Conservation (phyloP, 2,329 filamentous ascomycete species). For the Cordyceps javanica region DNA sequence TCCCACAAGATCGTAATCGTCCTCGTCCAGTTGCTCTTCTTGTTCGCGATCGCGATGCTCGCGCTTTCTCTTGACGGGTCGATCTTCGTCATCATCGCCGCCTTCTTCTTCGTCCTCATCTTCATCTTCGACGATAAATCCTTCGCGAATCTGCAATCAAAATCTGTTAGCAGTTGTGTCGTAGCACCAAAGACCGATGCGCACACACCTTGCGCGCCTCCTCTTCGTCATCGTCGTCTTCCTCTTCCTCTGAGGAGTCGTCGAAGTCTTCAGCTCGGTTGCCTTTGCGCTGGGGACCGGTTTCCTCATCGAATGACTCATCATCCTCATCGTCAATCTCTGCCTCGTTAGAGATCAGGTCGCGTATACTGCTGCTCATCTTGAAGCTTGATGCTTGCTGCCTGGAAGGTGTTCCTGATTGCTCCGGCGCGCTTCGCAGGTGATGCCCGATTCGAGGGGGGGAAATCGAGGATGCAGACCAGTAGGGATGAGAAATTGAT, state of each 20-base stretch:
- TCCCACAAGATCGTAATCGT: slow-evolving; percentile 92
- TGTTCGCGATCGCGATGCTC: slow-evolving; percentile 70
- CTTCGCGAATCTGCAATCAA: slow-evolving; percentile 67
- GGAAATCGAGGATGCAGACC: not conserved
- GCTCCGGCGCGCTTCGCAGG: not conserved
- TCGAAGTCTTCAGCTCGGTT: slow-evolving; percentile 45
- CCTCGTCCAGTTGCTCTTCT: slow-evolving; percentile 87
- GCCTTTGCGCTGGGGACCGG: slow-evolving; percentile 49
- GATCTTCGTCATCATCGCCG: slow-evolving; percentile 49
- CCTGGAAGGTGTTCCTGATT: not conserved
- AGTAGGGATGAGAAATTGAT: not conserved
- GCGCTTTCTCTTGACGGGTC: slow-evolving; percentile 66
- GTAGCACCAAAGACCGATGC: not conserved
- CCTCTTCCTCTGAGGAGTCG: slow-evolving; percentile 88
- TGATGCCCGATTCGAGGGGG: not conserved
- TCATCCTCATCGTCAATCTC: slow-evolving; percentile 82
- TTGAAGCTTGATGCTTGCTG: slow-evolving; percentile 25
- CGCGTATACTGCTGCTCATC: slow-evolving; percentile 61
- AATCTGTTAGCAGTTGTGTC: not conserved
- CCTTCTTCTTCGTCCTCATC: slow-evolving; percentile 69
- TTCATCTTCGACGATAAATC: slow-evolving; percentile 85
- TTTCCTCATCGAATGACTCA: slow-evolving; percentile 74
- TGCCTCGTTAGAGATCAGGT: slow-evolving; percentile 79
- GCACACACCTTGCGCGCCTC: slow-evolving; percentile 64
- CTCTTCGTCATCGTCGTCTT: slow-evolving; percentile 87